Evolutionary conservation across 108 stramenopile genomes (phyloP), one percentile per base, ranked within the genome.

Genomic region (Mayamaea pseudoterrestris): DNA sequence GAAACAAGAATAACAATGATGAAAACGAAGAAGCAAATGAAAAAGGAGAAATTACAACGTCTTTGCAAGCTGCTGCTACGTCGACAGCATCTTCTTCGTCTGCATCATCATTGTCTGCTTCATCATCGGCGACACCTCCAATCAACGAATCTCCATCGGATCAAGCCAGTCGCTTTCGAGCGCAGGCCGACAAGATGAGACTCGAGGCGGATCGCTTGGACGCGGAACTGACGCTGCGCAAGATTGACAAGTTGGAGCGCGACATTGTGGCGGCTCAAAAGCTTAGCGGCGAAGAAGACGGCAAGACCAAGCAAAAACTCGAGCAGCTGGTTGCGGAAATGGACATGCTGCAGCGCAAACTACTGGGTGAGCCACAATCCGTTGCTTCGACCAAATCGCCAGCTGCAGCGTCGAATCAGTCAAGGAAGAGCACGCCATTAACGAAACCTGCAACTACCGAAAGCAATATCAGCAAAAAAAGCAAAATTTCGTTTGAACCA

Each of bases 121-220:
- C 37, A 39, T 39, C 37, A 8, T 6, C 37, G 3, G n/a, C 28
- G 28, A 7, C 47, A 31, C 16, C 9, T 28, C 27, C 28, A 31
- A 30, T 11, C 5, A 30, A 4, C 6, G 25, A 48, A 3, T 4
- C 30, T 48, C 3, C 5, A 25, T 11, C 5, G 37, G 37, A 39
- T 18, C 37, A 39, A 20, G 74, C 69, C 32, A 58, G 68, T 37
- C 30, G 30, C 21, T 47, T 79, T n/a, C 60, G 62, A 37, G 73
- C 70, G 9, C 68, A 71, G 42, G 83, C 83, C 1, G 68, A 66
- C 24, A 63, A 68, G 21, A 61, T 69, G 23, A 66, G 79, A 11
- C 35, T 86, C 27, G 83, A 86, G 48, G 83, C 83, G 16, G 83
- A 86, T 41, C 65, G 64, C 35, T 50, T 68, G 41, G 71, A 76